These are phyloP conservation scores for Diaporthe amygdali DNA, from an alignment of 2,329 filamentous ascomycete genomes.

Conservation along the genomic window DNA sequence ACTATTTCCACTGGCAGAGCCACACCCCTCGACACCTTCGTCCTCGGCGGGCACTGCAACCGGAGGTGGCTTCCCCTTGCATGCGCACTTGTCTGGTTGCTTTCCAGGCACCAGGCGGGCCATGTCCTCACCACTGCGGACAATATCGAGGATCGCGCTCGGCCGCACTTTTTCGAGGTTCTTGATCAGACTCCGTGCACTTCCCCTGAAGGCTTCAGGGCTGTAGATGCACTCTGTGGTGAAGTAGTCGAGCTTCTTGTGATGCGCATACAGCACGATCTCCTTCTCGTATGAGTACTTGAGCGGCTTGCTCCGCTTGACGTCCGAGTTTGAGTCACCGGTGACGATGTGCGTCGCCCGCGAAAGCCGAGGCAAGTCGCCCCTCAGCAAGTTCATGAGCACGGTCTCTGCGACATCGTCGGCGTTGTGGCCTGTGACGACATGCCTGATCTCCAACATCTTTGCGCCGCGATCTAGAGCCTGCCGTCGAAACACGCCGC, in stretches of 20 bases:
- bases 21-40: conserved; percentile 75
- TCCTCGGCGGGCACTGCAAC: conserved; percentile 48
- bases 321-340: conserved; percentile 77
- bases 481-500: conserved; percentile 93
- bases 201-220: conserved; percentile 94
- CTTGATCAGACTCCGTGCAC: conserved; percentile 90
- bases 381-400: conserved; percentile 93
- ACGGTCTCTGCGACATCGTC: conserved; percentile 98
- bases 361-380: conserved; percentile 85
- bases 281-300: conserved; percentile 99
- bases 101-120: conserved; percentile 78
- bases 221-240: conserved; percentile 99
- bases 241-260: conserved; percentile 97
- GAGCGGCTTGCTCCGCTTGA: conserved; percentile 93
- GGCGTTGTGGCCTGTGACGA: conserved; percentile 96
- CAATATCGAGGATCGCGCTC: conserved; percentile 93
- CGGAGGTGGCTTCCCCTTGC: conserved; percentile 47
- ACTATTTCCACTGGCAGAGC: conserved; percentile 69
- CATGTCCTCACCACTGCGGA: conserved; percentile 96
- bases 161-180: conserved; percentile 91
- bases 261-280: conserved; percentile 95
- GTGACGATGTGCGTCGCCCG: conserved; percentile 91
- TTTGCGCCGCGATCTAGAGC: conserved; percentile 92
- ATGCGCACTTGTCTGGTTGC: conserved; percentile 51
- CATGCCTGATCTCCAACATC: conserved; percentile 85